phyloP scores from a whole-genome alignment of 371 early-diverging fungal species.

The Mucor velutinosus region DNA sequence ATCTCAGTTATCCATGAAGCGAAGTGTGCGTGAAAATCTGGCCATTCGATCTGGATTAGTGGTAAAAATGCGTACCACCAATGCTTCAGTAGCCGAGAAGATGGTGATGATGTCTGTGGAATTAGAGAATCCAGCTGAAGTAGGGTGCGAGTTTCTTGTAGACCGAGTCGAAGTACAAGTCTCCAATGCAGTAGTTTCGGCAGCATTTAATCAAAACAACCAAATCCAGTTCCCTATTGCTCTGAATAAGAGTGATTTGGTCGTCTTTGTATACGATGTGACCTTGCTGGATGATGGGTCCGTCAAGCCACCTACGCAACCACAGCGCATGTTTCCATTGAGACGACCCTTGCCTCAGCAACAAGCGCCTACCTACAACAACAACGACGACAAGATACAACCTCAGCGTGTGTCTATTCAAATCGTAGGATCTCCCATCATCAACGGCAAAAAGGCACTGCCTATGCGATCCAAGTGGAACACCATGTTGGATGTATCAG shows the following conservation, averaged over 20 bases:
- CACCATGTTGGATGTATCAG: slow-evolving; percentile 63
- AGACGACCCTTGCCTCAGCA: slow-evolving; percentile 26
- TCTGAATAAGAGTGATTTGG: slow-evolving; percentile 57
- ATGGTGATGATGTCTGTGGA: slow-evolving; percentile 74
- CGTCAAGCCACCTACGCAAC: slow-evolving; percentile 38
- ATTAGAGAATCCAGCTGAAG: slow-evolving; percentile 63
- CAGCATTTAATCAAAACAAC: slow-evolving; percentile 34
- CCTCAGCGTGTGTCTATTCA: slow-evolving; percentile 66
- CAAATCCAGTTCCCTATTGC: slow-evolving; percentile 46
- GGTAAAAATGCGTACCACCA: slow-evolving; percentile 68
- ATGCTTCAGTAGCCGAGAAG: slow-evolving; percentile 65
- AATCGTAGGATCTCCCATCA: slow-evolving; percentile 56
- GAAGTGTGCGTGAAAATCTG: slow-evolving; percentile 50
- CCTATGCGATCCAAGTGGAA: slow-evolving; percentile 69
- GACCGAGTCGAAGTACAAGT: slow-evolving; percentile 62
- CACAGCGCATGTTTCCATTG: slow-evolving; percentile 41
- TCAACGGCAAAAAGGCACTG: slow-evolving; percentile 54
- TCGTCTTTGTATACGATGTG: slow-evolving; percentile 64
- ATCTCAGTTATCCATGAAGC: slow-evolving; percentile 42
- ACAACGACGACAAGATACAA: slow-evolving; percentile 28
- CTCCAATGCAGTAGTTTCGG: slow-evolving; percentile 59
- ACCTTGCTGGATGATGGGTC: slow-evolving; percentile 61
- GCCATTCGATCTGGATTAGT: slow-evolving; percentile 60
- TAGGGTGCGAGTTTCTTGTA: slow-evolving; percentile 57
- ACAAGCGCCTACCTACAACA: slow-evolving; percentile 12